Evolutionary conservation across 305 asterid species (phyloP).

Genomic region (Fraxinus sp.): DNA sequence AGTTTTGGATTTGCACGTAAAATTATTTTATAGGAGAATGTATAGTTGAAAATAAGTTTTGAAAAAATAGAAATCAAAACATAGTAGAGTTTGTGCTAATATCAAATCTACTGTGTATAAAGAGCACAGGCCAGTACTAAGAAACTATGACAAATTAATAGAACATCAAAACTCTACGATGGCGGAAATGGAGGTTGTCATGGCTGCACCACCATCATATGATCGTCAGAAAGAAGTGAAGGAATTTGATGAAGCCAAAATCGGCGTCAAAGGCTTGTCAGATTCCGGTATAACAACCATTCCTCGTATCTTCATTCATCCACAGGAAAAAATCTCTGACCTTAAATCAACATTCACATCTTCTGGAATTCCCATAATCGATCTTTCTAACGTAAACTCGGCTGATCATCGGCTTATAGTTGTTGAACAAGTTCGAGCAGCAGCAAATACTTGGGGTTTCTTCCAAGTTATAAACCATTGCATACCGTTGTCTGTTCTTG

Average conservation of each 20-base stretch:
- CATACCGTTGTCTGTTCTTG: not conserved
- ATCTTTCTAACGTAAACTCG: not conserved
- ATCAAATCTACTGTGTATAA: not conserved
- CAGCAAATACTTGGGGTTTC: not conserved
- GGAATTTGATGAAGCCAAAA: not conserved
- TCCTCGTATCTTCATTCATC: not conserved
- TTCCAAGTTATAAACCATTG: constrained; percentile 1
- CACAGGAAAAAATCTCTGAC: not conserved
- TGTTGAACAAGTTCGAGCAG: not conserved
- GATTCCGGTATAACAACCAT: not conserved
- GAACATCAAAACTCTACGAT: not conserved
- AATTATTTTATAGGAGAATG: too few relatives aligned
- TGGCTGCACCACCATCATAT: not conserved
- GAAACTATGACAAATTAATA: not conserved
- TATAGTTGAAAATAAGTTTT: too few relatives aligned
- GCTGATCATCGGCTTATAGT: not conserved
- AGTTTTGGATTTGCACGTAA: too few relatives aligned
- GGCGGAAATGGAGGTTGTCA: not conserved
- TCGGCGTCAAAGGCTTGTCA: not conserved
- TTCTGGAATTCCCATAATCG: constrained; percentile 1
- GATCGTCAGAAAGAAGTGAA: not conserved
- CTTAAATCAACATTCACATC: not conserved
- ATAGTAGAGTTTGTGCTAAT: not conserved
- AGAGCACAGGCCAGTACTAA: not conserved
- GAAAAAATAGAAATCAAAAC: too few relatives aligned